Evolutionary conservation across 1,139 yeast species (phyloP), one percentile per base, ranked within the genome.

Genomic region (Suhomyces bolitotheri): DNA sequence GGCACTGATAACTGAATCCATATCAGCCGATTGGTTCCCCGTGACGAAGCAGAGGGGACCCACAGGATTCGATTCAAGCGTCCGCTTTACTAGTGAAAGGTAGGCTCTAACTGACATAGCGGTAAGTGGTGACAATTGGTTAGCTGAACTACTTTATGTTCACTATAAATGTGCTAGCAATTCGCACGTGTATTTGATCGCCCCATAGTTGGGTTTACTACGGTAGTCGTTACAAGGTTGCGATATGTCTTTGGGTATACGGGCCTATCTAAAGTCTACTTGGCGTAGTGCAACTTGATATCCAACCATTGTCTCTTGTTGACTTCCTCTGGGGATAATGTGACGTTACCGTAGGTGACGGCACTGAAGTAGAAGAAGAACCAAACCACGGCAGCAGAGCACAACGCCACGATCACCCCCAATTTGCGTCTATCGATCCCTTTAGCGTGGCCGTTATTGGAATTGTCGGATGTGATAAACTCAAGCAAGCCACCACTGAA

Each of bases 11-110:
- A 89, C 84, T 1, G 97, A 89, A 58, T 90, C 98, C 62, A 90
- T 65, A 58, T 90, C 96, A 16, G 78, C 76, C 1, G 95, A 78
- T 53, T 88, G 95, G 54, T 90, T 90, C 1, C 97, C 97, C 0
- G 88, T 71, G 1, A 86, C 95, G 27, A 87, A 60, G 22, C 56
- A 51, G 25, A 66, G 49, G 20, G 65, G 62, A 23, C 56, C 51
- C 25, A 66, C 49, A 5, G 47, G 24, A 1, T 41, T 44, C 10
- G 50, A 24, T 5, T 50, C 51, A 12, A 59, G 32, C 21, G 46
- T 39, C 16, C 37, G 42, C 40, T 49, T 58, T 17, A 63, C 41
- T n/a, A 41, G 39, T 10, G 41, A 34, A 22, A 62, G 49, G 37
- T 52, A 60, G 3, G 56, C 31, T 38, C 47, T 51, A 8, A 62